phyloP scores from a whole-genome alignment of 345 rosid genomes.

The Hibiscus trionum region DNA sequence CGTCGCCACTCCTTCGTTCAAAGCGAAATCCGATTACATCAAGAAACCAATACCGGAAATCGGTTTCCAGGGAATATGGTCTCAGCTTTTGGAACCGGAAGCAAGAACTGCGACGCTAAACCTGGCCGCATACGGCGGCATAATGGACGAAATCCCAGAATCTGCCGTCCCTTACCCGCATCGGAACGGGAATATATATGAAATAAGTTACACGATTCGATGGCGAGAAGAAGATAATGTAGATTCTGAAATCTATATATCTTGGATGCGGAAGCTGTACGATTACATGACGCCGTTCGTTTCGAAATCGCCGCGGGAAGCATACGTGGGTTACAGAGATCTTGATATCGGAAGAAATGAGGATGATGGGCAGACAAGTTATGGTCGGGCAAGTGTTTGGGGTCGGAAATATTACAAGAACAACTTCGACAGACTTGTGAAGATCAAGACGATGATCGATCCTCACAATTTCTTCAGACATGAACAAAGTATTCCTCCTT shows the following conservation, averaged over 20 bases:
- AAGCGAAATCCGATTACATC: neutral
- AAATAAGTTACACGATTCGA: neutral
- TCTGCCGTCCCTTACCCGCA: neutral
- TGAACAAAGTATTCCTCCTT: slow-evolving; percentile 1
- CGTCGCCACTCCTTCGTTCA: neutral
- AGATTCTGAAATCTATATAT: neutral
- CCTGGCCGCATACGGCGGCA: slow-evolving; percentile 8
- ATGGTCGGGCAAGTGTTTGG: slow-evolving; percentile 4
- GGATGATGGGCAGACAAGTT: neutral
- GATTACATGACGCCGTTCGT: neutral
- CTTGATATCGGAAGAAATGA: slow-evolving; percentile 12
- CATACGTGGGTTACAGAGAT: slow-evolving; percentile 14
- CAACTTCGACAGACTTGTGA: neutral
- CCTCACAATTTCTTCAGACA: neutral
- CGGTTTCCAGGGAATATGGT: neutral
- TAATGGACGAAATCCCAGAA: slow-evolving; percentile 12
- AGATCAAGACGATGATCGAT: neutral
- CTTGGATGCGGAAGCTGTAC: slow-evolving; percentile 13
- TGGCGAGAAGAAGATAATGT: slow-evolving; percentile 5
- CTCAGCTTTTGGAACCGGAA: neutral
- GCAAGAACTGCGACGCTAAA: neutral
- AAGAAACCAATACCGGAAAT: neutral
- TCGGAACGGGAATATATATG: neutral
- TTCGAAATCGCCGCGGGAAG: slow-evolving; percentile 11
- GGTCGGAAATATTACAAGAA: slow-evolving; percentile 13